phyloP scores from a whole-genome alignment of 805 yeast species.

The Yamadazyma philogaea region DNA sequence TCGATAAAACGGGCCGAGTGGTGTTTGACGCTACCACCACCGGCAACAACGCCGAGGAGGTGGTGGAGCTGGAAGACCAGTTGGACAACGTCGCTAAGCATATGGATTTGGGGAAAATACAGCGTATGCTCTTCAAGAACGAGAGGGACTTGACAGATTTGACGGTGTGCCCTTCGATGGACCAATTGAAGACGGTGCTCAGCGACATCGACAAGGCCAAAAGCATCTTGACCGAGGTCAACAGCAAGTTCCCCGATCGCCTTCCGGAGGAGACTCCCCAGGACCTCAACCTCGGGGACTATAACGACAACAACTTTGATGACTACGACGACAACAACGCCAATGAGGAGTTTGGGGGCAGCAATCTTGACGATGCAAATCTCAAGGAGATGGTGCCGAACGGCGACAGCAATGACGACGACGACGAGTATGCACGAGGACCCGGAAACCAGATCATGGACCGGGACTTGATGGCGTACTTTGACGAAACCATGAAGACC shows the following conservation, averaged over 20 bases:
- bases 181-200: constrained; percentile 56
- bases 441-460: constrained; percentile 39
- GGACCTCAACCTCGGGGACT: constrained; percentile 13
- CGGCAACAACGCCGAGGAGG: constrained; percentile 13
- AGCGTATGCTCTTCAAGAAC: constrained; percentile 20
- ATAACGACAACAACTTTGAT: constrained; percentile 14
- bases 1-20: constrained; percentile 53
- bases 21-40: constrained; percentile 61
- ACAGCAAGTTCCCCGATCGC: constrained; percentile 26
- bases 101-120: constrained; percentile 18
- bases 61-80: constrained; percentile 16
- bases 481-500: constrained; percentile 64
- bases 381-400: constrained; percentile 7
- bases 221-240: constrained; percentile 37
- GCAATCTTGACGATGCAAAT: constrained; percentile 16
- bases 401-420: constrained; percentile 12
- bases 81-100: constrained; percentile 9
- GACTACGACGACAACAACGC: constrained; percentile 8
- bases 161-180: constrained; percentile 70
- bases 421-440: constrained; percentile 12
- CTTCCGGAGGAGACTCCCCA: constrained; percentile 10
- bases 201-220: constrained; percentile 48
- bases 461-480: constrained; percentile 71
- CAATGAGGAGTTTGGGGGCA: constrained; percentile 9
- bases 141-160: constrained; percentile 20